Evolutionary conservation across 1,284 basidiomycete species (phyloP).

Genomic region (Trichosporon sp.): DNA sequence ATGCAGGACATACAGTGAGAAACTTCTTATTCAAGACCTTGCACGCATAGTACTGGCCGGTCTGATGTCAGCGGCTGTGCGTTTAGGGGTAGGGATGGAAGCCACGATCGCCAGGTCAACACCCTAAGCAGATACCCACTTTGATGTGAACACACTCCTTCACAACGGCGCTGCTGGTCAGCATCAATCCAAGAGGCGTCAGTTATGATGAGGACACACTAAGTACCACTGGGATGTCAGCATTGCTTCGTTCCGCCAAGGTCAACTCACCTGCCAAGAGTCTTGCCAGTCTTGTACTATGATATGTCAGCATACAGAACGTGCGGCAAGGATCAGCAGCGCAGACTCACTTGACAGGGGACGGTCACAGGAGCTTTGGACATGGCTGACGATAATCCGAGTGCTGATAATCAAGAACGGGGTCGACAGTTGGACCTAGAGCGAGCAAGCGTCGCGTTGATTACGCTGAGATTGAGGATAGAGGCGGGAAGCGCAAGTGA

Average conservation of each 20-base stretch:
- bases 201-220: slow-evolving; percentile 28
- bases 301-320: background rate
- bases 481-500: background rate
- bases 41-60: slow-evolving; percentile 54
- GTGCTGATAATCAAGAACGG: background rate
- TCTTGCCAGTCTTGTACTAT: slow-evolving; percentile 88
- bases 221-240: slow-evolving; percentile 42
- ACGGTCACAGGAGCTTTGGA: slow-evolving; percentile 51
- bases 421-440: background rate
- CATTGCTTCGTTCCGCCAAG: slow-evolving; percentile 47
- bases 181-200: background rate
- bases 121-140: slow-evolving; percentile 55
- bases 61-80: slow-evolving; percentile 35
- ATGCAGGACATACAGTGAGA: slow-evolving; percentile 60
- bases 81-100: background rate
- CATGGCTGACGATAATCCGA: slow-evolving; percentile 10
- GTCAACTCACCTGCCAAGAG: slow-evolving; percentile 85
- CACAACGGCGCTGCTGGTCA: slow-evolving; percentile 52
- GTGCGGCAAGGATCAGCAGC: background rate
- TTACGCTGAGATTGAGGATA: background rate
- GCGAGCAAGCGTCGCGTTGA: background rate
- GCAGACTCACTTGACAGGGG: slow-evolving; percentile 59
- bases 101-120: background rate
- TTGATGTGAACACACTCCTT: slow-evolving; percentile 92
- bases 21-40: slow-evolving; percentile 81